Conservation (phyloP, 1,284 basidiomycete genomes). For the Austropuccinia psidii region DNA sequence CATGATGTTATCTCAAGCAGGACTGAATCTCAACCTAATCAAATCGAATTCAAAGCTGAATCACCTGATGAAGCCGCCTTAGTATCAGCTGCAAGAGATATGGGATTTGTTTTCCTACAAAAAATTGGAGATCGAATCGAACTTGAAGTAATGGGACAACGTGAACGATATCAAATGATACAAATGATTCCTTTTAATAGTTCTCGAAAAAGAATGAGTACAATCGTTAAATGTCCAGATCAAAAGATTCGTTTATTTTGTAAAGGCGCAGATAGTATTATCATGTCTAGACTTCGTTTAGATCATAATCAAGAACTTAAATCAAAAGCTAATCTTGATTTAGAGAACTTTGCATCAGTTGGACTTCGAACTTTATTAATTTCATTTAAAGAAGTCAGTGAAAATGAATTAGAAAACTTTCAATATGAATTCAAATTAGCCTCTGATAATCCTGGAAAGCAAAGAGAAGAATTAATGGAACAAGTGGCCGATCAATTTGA, state of each 20-base stretch:
- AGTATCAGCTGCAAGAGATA: slow-evolving; percentile 81
- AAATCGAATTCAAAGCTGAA: slow-evolving; percentile 87
- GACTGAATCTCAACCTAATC: slow-evolving; percentile 59
- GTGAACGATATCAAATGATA: slow-evolving; percentile 70
- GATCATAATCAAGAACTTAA: slow-evolving; percentile 69
- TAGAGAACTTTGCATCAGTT: slow-evolving; percentile 87
- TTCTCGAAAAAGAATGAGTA: slow-evolving; percentile 87
- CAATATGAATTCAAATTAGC: slow-evolving; percentile 73
- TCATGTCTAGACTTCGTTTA: slow-evolving; percentile 70
- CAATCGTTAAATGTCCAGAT: slow-evolving; percentile 72
- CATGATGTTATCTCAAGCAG: slow-evolving; percentile 70
- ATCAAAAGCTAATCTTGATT: slow-evolving; percentile 69
- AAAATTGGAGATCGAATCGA: slow-evolving; percentile 68
- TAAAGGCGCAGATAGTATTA: slow-evolving; percentile 95
- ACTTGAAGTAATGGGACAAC: slow-evolving; percentile 83
- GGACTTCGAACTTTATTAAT: slow-evolving; percentile 88
- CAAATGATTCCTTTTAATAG: slow-evolving; percentile 87
- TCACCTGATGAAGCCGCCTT: slow-evolving; percentile 91
- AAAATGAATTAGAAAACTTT: slow-evolving; percentile 80
- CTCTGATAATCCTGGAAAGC: slow-evolving; percentile 58
- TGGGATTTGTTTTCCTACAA: slow-evolving; percentile 80
- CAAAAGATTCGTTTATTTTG: slow-evolving; percentile 75
- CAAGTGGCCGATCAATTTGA: slow-evolving; percentile 78
- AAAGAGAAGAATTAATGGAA: slow-evolving; percentile 84
- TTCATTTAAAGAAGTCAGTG: slow-evolving; percentile 67